These are phyloP conservation scores for Graphilbum ipis-grandicollis DNA, from an alignment of 2,329 filamentous ascomycete genomes.

Conservation along the genomic window DNA sequence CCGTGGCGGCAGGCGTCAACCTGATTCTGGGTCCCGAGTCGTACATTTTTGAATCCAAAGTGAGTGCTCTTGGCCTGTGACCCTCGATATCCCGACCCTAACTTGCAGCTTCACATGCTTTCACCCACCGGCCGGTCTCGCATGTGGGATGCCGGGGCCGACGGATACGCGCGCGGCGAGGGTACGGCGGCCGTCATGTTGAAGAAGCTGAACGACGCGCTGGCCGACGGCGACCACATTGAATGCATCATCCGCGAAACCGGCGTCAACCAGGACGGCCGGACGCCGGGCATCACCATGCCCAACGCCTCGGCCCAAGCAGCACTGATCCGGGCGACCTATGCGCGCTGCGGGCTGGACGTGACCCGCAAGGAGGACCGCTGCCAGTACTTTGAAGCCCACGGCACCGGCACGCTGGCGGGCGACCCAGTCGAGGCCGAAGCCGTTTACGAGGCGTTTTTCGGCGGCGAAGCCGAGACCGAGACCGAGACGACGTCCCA, in stretches of 20 bases:
- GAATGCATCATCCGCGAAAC: slow-evolving; percentile 15
- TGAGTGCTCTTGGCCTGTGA: slow-evolving; percentile 12
- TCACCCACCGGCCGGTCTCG: slow-evolving; percentile 7
- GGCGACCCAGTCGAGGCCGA: slow-evolving; percentile 18
- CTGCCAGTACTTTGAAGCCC: slow-evolving; percentile 20
- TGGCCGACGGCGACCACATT: slow-evolving; percentile 19
- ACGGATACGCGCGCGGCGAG: slow-evolving; percentile 33
- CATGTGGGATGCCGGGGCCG: slow-evolving; percentile 22
- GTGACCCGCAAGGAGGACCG: slow-evolving; percentile 3
- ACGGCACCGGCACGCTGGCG: slow-evolving; percentile 18
- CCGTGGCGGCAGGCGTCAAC: slow-evolving; percentile 10
- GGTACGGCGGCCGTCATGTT: slow-evolving; percentile 25
- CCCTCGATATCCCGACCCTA: no score
- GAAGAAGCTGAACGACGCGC: slow-evolving; percentile 20
- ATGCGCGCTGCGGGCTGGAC: slow-evolving; percentile 7
- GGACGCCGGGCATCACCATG: slow-evolving; percentile 8
- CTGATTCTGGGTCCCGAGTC: slow-evolving; percentile 10
- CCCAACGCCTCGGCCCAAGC: slow-evolving; percentile 13
- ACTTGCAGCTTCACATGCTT: slow-evolving; percentile 29
- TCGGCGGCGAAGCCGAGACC: slow-evolving; percentile 1
- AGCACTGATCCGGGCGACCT: slow-evolving; percentile 7
- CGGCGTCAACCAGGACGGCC: slow-evolving; percentile 10
- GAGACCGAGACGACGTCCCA: no score
- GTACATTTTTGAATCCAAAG: slow-evolving; percentile 25
- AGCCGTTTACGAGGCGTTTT: slow-evolving; percentile 17